Evolutionary conservation across 371 early-diverging fungal genomes (phyloP), one percentile per base, ranked within the genome.

Genomic region (Dichotomocladium elegans): DNA sequence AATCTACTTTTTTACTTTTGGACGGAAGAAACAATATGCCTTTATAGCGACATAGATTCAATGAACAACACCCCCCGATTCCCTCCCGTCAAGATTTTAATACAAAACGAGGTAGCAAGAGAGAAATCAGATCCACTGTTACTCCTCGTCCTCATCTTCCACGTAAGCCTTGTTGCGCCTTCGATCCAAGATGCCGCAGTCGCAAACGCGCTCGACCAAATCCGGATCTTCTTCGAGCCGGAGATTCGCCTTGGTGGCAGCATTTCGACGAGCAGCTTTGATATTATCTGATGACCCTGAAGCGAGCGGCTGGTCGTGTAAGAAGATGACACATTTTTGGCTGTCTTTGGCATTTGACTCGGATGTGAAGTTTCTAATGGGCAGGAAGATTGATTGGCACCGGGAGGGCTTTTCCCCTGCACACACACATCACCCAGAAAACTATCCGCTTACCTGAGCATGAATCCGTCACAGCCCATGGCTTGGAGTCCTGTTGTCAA

Each of bases 311-410:
- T 63, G 57, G 37, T 70, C 72, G 37, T 81, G 81, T 19, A 81
- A 53, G 35, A 77, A 79, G 10, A 81, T 69, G 10, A 73, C 71
- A 63, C 81, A 81, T 22, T 63, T 64, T 55, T 74, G 73, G 28
- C 64, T 61, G 11, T 63, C 60, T 3, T 55, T 49, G 2, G 63
- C 71, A 1, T 56, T 55, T 10, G 57, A 56, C 34, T 58, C 56
- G 2, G 71, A 59, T 7, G 66, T 62, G 45, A 68, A 63, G 30
- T 78, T 74, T 60, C 74, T 77, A 28, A 37, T 24, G 47, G 14
- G 55, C 35, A 24, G 12, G 6, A 37, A 31, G 15, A 48, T 53
- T 22, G 24, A 15, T 53, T n/a, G 21, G 5, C 19, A 19, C 15
- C 19, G n/a, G n/a, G n/a, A n/a, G n/a, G n/a, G 41, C n/a, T 30